phyloP scores from a whole-genome alignment of 2,329 filamentous ascomycete genomes.

The Ascochyta fabae region DNA sequence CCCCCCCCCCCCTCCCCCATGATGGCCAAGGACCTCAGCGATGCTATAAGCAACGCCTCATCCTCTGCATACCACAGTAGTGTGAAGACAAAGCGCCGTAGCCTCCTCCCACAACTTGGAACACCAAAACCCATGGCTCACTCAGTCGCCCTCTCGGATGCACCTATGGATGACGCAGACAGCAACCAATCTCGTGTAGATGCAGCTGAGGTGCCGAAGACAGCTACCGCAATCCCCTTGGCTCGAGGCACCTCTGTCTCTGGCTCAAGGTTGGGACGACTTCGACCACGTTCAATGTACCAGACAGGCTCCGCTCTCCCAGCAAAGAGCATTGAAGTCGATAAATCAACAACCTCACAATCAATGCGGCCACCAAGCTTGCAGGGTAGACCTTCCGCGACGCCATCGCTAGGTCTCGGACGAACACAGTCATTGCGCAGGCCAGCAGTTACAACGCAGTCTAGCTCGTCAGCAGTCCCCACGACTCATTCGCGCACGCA shows the following conservation, averaged over 20 bases:
- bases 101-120: conserved; percentile 45
- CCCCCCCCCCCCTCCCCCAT: not conserved
- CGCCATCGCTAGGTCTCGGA: conserved; percentile 24
- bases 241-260: conserved; percentile 10
- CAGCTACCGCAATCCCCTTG: conserved; percentile 7
- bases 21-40: conserved; percentile 3
- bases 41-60: not conserved
- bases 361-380: conserved; percentile 28
- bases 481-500: conserved; percentile 35
- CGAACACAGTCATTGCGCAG: conserved; percentile 43
- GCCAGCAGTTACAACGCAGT: conserved; percentile 27
- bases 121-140: conserved; percentile 26
- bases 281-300: conserved; percentile 42
- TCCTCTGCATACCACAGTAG: not conserved
- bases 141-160: not conserved
- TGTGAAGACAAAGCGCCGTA: conserved; percentile 24
- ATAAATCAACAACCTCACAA: conserved; percentile 16
- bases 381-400: conserved; percentile 27
- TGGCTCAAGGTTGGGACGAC: conserved; percentile 23
- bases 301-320: conserved; percentile 25
- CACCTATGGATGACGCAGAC: not conserved
- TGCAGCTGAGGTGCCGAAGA: not conserved
- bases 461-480: conserved; percentile 16
- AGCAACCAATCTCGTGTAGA: not conserved
- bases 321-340: conserved; percentile 11